These are phyloP conservation scores for Cercospora beticola DNA, from an alignment of 2,329 filamentous ascomycete genomes.

Conservation along the genomic window DNA sequence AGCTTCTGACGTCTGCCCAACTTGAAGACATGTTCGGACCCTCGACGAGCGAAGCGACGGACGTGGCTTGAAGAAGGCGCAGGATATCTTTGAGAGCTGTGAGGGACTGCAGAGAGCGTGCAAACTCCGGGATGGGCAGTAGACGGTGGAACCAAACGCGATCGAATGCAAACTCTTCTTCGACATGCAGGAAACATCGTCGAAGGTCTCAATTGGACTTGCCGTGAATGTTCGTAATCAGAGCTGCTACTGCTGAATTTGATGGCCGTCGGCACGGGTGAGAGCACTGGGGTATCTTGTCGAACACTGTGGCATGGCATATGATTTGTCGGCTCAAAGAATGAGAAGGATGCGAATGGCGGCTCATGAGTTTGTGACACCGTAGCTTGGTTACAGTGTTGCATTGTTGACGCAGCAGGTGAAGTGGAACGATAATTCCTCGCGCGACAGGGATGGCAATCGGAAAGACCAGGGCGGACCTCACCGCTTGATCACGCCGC, in stretches of 20 bases:
- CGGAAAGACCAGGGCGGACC: constrained; percentile 8
- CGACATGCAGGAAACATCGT: not conserved
- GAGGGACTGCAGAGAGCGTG: too few species aligned
- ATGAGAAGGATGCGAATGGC: not conserved
- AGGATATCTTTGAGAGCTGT: too few species aligned
- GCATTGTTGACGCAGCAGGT: not conserved
- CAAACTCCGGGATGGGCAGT: too few species aligned
- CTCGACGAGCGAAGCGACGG: not conserved
- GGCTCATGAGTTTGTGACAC: too few species aligned
- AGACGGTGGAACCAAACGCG: not conserved
- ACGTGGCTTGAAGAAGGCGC: not conserved
- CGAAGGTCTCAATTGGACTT: not conserved
- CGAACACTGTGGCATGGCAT: too few species aligned
- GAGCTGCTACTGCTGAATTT: not conserved
- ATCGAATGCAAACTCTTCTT: not conserved
- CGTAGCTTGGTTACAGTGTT: not conserved
- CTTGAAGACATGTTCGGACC: not conserved
- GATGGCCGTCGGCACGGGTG: not conserved
- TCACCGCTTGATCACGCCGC: not conserved
- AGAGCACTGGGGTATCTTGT: too few species aligned
- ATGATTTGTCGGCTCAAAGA: too few species aligned
- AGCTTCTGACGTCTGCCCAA: not conserved
- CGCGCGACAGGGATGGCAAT: not conserved
- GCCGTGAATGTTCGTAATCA: not conserved
- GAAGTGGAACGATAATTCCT: constrained; percentile 1